Evolutionary conservation across 2,329 filamentous ascomycete species (phyloP), one percentile per base, ranked within the genome.

Genomic region (Fusarium bactridioides): DNA sequence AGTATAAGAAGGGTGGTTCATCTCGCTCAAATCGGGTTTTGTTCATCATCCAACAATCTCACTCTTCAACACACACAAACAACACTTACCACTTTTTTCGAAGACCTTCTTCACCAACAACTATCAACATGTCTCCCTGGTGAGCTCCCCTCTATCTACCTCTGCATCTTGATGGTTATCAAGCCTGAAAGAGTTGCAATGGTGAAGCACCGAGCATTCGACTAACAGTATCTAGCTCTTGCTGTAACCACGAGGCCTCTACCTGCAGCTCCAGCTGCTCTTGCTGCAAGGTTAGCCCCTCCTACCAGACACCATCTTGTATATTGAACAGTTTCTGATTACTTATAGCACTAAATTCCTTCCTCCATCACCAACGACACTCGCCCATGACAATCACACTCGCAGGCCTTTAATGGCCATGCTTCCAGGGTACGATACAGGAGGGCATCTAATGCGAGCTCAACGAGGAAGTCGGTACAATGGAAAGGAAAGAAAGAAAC

Each of bases 51-150:
- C 74, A 64, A 70, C 76, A 72, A 67, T 53, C 72, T 69, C 67
- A 68, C 27, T 48, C 66, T 70, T 43, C 70, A 75, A 69, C 64
- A 67, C 58, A 67, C 50, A 33, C 3, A 72, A 21, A 40, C 54
- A 61, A 72, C 53, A 67, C 67, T 69, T 67, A 73, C 50, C 69
- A 72, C 61, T 55, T 64, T 64, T 53, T 78, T 72, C 61, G 68
- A 77, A 77, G 74, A 64, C 37, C 67, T 75, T 70, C 68, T 76
- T 74, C 72, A 71, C 56, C 58, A 74, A 67, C 50, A 67, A 74
- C 48, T 64, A 74, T 77, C 75, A 78, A 71, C 43, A 78, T 78
- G 76, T 69, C 76, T 78, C 76, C 76, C 72, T 78, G 76, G 76
- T 78, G 65, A 76, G 76, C 55, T 37, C n/a, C 23, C 59, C 51